phyloP scores from a whole-genome alignment of 192 early-diverging fungal species.

The Spizellomyces punctatus region DNA sequence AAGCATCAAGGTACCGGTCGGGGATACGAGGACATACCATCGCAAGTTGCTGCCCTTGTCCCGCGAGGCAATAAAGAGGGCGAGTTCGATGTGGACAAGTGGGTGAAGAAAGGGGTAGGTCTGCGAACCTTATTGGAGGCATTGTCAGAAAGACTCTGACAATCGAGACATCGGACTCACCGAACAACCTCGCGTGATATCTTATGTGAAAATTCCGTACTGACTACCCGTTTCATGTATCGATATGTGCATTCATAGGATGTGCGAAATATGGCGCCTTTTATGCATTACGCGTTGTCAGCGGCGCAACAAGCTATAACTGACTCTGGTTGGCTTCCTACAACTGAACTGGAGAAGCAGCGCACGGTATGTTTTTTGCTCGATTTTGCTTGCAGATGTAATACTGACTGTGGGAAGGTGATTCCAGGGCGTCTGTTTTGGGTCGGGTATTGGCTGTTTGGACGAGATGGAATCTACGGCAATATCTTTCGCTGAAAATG shows the following conservation, averaged over 20 bases:
- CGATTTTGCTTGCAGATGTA: constrained; percentile 25
- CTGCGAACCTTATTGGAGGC: background rate
- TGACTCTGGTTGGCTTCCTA: constrained; percentile 76
- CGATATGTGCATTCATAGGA: constrained; percentile 51
- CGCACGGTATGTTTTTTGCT: constrained; percentile 50
- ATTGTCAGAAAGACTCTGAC: background rate
- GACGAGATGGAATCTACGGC: constrained; percentile 76
- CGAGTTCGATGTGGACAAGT: constrained; percentile 72
- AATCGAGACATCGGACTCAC: background rate
- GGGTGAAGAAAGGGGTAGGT: constrained; percentile 73
- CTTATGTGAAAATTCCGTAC: no score
- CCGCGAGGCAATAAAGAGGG: constrained; percentile 48
- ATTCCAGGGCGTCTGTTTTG: constrained; percentile 90
- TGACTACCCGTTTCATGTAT: no score
- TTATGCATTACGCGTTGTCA: constrained; percentile 85
- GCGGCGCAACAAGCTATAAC: constrained; percentile 82
- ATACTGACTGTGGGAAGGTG: background rate
- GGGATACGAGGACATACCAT: constrained; percentile 64
- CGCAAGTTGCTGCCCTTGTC: constrained; percentile 77
- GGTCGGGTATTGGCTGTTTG: constrained; percentile 90
- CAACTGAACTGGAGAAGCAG: constrained; percentile 57
- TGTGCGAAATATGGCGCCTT: constrained; percentile 73
- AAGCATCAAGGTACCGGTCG: constrained; percentile 22
- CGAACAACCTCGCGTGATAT: background rate
- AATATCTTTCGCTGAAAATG: constrained; percentile 53